A percentile compares a stretch with the other conserved stretches of the same genome.
Evolutionary conservation across 2,329 filamentous ascomycete genomes (phyloP).

Genomic region (Alternaria postmessia): DNA sequence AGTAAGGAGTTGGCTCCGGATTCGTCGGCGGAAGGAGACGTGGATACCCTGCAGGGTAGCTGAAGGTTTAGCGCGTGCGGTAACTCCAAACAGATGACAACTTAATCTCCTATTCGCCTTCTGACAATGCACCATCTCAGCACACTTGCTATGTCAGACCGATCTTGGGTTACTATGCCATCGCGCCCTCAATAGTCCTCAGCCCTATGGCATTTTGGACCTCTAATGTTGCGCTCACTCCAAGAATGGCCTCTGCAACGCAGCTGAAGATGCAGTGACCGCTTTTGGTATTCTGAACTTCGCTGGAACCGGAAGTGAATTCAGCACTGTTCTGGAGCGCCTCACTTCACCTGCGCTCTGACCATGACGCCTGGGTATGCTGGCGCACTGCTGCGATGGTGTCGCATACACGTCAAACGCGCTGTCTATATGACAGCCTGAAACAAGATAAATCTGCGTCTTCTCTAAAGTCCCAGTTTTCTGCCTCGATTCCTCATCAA

Average conservation of each 20-base stretch:
- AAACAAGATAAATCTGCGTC: not conserved
- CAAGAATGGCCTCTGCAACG: not conserved
- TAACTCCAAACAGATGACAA: not conserved
- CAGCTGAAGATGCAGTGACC: not conserved
- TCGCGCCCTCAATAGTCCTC: not conserved
- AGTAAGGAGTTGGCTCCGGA: not conserved
- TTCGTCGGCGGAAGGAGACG: not conserved
- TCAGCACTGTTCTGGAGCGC: slow-evolving; percentile 2
- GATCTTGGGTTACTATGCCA: not conserved
- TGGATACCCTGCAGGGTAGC: not conserved
- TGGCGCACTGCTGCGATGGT: not conserved
- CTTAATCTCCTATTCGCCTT: not conserved
- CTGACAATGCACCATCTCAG: not conserved
- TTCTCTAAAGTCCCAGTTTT: not conserved
- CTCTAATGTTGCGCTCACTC: not conserved
- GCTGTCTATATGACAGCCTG: not conserved
- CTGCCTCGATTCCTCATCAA: not conserved
- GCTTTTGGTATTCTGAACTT: not conserved
- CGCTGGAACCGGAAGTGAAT: not conserved
- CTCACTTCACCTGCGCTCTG: not conserved
- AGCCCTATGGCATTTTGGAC: not conserved
- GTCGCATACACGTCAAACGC: not conserved
- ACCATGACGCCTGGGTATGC: not conserved
- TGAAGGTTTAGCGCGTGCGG: slow-evolving; percentile 8
- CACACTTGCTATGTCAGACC: not conserved